These are phyloP conservation scores for Clonostachys rhizophaga DNA, from an alignment of 2,329 filamentous ascomycete species.

Conservation along the genomic window DNA sequence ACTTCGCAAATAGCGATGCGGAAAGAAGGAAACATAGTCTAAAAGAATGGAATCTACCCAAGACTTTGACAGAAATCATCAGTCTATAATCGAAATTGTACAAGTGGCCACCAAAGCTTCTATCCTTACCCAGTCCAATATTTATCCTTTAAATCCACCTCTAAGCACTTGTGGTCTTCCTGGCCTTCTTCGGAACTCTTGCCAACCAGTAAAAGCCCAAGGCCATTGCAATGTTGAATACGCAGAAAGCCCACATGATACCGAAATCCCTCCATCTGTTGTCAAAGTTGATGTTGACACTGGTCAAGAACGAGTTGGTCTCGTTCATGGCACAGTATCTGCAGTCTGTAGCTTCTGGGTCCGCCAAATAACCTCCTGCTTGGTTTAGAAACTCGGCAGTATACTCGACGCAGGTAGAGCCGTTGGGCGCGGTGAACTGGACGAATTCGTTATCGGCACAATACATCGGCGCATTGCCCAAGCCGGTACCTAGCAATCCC, in stretches of 20 bases:
- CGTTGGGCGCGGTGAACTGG: conserved; percentile 50
- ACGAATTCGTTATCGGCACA: conserved; percentile 65
- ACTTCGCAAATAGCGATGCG: no score
- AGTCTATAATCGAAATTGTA: no score
- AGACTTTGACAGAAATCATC: no score
- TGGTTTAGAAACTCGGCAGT: conserved; percentile 30
- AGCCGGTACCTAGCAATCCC: conserved; percentile 57
- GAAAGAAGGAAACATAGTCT: no score
- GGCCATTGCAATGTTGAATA: conserved; percentile 45
- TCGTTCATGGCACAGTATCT: conserved; percentile 39
- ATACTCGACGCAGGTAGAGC: conserved; percentile 52
- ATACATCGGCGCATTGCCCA: conserved; percentile 54
- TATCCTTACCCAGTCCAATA: no score
- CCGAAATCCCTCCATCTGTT: conserved; percentile 61
- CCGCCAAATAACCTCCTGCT: conserved; percentile 54
- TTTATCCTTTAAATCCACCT: no score
- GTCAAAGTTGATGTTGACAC: conserved; percentile 39
- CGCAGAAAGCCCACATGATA: conserved; percentile 46
- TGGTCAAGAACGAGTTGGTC: conserved; percentile 39
- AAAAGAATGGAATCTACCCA: no score
- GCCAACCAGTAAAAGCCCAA: conserved; percentile 22
- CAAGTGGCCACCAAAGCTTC: no score
- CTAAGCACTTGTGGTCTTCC: no score
- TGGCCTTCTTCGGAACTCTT: conserved; percentile 8
- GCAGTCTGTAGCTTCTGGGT: conserved; percentile 39